Base-by-base conservation (phyloP, 257 asterid genomes). In the Lycium barbarum region DNA sequence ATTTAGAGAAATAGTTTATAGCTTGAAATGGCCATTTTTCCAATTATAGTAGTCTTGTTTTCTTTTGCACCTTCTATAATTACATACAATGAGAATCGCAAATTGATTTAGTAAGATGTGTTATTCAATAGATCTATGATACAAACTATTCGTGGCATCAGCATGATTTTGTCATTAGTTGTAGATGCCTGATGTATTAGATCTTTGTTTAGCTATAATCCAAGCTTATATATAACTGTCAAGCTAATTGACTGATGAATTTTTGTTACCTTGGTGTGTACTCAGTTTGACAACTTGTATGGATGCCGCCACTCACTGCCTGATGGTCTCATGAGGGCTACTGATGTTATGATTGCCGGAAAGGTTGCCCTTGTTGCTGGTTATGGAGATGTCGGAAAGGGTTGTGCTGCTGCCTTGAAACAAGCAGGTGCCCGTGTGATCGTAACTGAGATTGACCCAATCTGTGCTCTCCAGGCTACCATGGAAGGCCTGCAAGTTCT, bases 271-370 rank as follows among this genome's bases (percentile, higher is more conserved):
- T 45, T n/a, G 26, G 38, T 45, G 80, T 62, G 14, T 72, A 26
- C 51, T 70, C 90, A 90, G 94, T 91, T 90, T 83, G 94, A 92
- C 68, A 92, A 92, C 92, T 87, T 92, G 88, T 90, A 92, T 58
- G 94, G 94, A 70, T 91, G 94, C 86, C 92, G 94, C 68, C 94
- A 91, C 90, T 91, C 94, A 55, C 92, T 91, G 47, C 93, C 94
- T 4, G 93, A 91, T 59, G 94, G 94, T 10, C 85, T 91, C 80
- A 91, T 91, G 94, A 89, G 94, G 51, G 94, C 94, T 55, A 91
- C 93, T 10, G 93, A 91, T 83, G 93, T 90, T 74, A 92, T 92
- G 94, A 92, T 92, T 70, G 94, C 94, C 1, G 93, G 94, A 0
- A 91, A 91, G 86, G 92, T 90, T 9, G 93, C 88, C 17, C 91